Evolutionary conservation across 169 alveolate genomes (phyloP).

Genomic region (Theileria annulata): DNA sequence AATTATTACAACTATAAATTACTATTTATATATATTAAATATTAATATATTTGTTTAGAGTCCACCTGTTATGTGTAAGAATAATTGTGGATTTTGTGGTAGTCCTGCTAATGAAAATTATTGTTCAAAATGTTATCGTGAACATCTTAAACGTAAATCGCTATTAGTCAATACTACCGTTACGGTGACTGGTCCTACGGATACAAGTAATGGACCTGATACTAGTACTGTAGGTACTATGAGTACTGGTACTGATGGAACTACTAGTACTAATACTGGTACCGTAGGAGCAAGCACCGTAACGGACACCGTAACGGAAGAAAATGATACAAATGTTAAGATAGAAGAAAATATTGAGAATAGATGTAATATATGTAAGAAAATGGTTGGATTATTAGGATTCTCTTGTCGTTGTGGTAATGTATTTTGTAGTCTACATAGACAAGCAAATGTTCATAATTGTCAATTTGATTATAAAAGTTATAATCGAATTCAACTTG

Average conservation of each 20-base stretch:
- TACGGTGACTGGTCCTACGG: background rate
- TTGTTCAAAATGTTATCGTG: constrained; percentile 89
- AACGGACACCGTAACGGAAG: background rate
- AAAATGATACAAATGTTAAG: background rate
- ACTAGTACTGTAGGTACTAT: constrained; percentile 13
- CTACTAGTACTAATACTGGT: background rate
- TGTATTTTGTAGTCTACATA: constrained; percentile 88
- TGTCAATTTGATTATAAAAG: constrained; percentile 90
- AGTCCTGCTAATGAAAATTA: constrained; percentile 88
- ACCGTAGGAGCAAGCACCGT: constrained; percentile 7
- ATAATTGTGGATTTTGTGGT: constrained; percentile 90
- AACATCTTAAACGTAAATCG: constrained; percentile 73
- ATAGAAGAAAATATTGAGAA: constrained; percentile 64
- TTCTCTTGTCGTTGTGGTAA: constrained; percentile 89
- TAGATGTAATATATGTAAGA: constrained; percentile 87
- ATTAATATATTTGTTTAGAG: constrained; percentile 10
- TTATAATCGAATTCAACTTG: constrained; percentile 83
- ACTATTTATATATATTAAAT: no score
- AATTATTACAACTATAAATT: no score
- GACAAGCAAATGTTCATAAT: constrained; percentile 90
- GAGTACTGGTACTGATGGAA: constrained; percentile 10
- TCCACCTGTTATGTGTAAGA: constrained; percentile 68
- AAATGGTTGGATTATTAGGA: constrained; percentile 88
- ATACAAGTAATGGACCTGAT: background rate
- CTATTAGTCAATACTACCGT: constrained; percentile 27